Evolutionary conservation across 495 filamentous ascomycete genomes (phyloP).

Genomic region (Cercophora samala): DNA sequence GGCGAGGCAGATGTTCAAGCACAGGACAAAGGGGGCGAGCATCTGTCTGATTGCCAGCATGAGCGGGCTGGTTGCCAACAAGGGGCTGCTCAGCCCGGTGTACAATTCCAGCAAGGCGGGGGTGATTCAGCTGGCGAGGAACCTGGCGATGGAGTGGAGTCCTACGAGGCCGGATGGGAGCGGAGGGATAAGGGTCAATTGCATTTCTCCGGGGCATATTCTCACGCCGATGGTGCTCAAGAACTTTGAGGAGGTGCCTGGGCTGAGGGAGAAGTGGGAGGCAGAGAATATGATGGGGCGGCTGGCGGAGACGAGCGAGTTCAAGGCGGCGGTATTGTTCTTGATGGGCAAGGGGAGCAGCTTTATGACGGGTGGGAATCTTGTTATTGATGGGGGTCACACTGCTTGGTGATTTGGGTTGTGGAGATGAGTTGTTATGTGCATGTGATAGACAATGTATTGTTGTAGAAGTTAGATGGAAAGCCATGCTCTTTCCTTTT

Average conservation of each 20-base stretch:
- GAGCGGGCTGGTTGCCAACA: constrained; percentile 70
- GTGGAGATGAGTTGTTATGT: neutral
- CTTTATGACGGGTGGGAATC: constrained; percentile 66
- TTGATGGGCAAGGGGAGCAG: constrained; percentile 62
- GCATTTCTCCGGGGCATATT: constrained; percentile 66
- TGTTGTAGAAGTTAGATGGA: neutral
- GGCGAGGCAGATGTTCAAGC: constrained; percentile 72
- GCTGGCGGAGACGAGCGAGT: constrained; percentile 62
- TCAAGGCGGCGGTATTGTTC: constrained; percentile 56
- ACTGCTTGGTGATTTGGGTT: constrained; percentile 38
- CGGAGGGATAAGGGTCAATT: constrained; percentile 66
- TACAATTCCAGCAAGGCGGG: constrained; percentile 72
- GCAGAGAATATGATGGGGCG: constrained; percentile 68
- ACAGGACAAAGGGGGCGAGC: constrained; percentile 62
- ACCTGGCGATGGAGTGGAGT: constrained; percentile 71
- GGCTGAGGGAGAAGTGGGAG: constrained; percentile 58
- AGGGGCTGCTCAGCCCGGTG: constrained; percentile 61
- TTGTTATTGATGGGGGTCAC: constrained; percentile 63
- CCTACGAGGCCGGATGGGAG: constrained; percentile 36
- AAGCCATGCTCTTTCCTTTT: neutral
- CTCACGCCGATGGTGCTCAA: constrained; percentile 67
- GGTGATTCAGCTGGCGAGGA: constrained; percentile 61
- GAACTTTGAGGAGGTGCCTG: constrained; percentile 64
- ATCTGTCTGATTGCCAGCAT: constrained; percentile 73
- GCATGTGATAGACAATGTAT: constrained; percentile 26